A percentile compares a stretch with the other conserved stretches of the same genome.
Conservation (phyloP, 345 rosid species). For the Rhizophora apiculata region DNA sequence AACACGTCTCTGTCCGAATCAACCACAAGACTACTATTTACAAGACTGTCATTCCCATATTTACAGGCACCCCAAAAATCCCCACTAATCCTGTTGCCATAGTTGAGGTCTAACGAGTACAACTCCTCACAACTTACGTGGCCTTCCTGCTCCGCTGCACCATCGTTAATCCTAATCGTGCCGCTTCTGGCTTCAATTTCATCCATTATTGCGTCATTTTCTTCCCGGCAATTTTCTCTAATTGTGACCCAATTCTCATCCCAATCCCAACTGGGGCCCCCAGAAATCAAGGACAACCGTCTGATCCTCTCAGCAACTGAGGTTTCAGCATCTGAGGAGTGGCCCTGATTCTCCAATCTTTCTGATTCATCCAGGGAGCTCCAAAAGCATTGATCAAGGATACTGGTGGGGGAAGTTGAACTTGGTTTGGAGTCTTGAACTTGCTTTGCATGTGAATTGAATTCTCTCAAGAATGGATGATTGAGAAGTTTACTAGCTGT, state of each 20-base stretch:
- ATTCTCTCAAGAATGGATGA: slow-evolving; percentile 37
- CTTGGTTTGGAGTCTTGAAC: slow-evolving; percentile 27
- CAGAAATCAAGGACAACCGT: slow-evolving; percentile 26
- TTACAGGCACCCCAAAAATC: slow-evolving; percentile 12
- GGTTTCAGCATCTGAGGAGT: slow-evolving; percentile 2
- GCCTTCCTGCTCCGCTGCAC: slow-evolving; percentile 10
- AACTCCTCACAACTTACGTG: slow-evolving; percentile 6
- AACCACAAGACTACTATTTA: not conserved
- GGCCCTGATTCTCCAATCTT: slow-evolving; percentile 25
- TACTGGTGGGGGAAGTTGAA: slow-evolving; percentile 66
- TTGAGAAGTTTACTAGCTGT: slow-evolving; percentile 32
- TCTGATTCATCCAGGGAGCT: slow-evolving; percentile 42
- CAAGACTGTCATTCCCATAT: slow-evolving; percentile 10
- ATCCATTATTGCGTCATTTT: slow-evolving; percentile 25
- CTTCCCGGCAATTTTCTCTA: slow-evolving; percentile 18
- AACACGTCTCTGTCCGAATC: slow-evolving; percentile 4
- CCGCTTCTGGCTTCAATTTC: slow-evolving; percentile 15
- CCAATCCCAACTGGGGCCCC: slow-evolving; percentile 39
- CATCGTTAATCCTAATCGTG: not conserved
- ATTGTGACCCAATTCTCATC: slow-evolving; percentile 56
- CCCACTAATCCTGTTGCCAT: slow-evolving; percentile 7
- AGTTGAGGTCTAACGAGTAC: slow-evolving; percentile 1
- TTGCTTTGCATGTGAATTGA: slow-evolving; percentile 16
- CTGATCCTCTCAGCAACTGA: slow-evolving; percentile 45
- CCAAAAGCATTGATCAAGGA: slow-evolving; percentile 67